A percentile compares a stretch with the other conserved stretches of the same genome.
phyloP scores from a whole-genome alignment of 495 filamentous ascomycete genomes.

The Talaromyces trachyspermus region DNA sequence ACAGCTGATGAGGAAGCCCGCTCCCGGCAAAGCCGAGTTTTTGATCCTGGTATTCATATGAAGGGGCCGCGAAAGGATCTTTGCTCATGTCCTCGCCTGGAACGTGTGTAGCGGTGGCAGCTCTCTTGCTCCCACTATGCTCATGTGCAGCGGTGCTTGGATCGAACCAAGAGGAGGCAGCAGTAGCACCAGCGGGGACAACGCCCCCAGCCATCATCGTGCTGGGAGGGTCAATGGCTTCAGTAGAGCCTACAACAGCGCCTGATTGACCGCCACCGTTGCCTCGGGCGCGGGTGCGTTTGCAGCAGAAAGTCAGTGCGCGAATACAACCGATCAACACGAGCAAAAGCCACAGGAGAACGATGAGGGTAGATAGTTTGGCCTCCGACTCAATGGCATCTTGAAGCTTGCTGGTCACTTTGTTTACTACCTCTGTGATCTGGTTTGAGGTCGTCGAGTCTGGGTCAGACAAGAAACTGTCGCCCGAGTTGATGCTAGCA shows the following conservation, averaged over 20 bases:
- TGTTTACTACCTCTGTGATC: conserved; percentile 65
- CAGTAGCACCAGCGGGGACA: conserved; percentile 8
- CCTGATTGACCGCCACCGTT: conserved; percentile 38
- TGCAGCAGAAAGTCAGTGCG: conserved; percentile 45
- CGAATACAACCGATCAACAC: conserved; percentile 64
- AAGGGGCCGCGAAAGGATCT: too few species aligned
- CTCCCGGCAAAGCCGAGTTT: conserved; percentile 42
- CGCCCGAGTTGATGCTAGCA: conserved; percentile 48
- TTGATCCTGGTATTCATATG: conserved; percentile 25
- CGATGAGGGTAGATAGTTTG: conserved; percentile 62
- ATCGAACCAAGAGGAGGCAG: conserved; percentile 16
- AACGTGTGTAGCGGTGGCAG: too few species aligned
- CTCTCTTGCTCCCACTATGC: too few species aligned
- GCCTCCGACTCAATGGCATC: conserved; percentile 63
- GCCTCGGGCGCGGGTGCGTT: conserved; percentile 33
- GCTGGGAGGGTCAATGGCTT: background rate
- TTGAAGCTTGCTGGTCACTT: conserved; percentile 56
- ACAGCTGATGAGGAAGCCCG: conserved; percentile 18
- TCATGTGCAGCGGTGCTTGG: too few species aligned
- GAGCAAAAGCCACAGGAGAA: conserved; percentile 70
- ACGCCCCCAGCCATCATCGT: conserved; percentile 2
- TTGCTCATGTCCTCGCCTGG: background rate
- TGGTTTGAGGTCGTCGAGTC: conserved; percentile 63
- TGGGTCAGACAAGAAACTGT: conserved; percentile 69
- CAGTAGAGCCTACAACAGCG: conserved; percentile 10